Evolutionary conservation across 495 filamentous ascomycete species (phyloP), one percentile per base, ranked within the genome.

Genomic region (Aspergillus haitiensis): DNA sequence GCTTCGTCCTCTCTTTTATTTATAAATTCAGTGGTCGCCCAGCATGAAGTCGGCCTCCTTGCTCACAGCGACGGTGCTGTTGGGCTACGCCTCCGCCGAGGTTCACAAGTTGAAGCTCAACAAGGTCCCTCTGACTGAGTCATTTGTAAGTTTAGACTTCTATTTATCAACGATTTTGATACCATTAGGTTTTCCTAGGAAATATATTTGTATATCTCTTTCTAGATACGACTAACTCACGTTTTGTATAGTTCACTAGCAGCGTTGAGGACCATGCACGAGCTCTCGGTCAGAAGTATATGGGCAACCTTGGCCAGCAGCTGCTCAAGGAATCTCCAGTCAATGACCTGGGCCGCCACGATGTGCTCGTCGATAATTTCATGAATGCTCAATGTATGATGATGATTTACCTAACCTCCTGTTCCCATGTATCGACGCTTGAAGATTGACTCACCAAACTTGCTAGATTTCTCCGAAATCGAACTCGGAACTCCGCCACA

Each of bases 351-450:
- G 81, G 80, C 57, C 84, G 84, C 60, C 93, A 98, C 67, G 84
- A 87, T 36, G 89, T 99, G 15, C 88, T 94, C 52, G 87, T 99
- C 62, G 89, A 86, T 71, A 99, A 99, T 82, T 99, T 97, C 80
- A 78, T 99, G 77, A 99, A 99, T 68, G 95, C 95, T 56, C 95
- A 99, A 76, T 99, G 93, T 97, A 87, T 66, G 90, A 64, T 49
- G 21, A 27, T 27, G 21, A 27, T 27, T 27, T 3, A 27, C 21
- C 21, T 27, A 3, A 27, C 32, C 49, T 74, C 40, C 31, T 18
- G 34, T 42, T 16, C 27, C 18, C 31, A 34, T 11, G 44, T 6
- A 55, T 6, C 11, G 33, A 27, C 18, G 15, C n/a, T n/a, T 10
- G 18, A 21, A 27, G 8, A 34, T 40, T 39, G 55, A 52, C 31